Evolutionary conservation across 768 basidiomycete genomes (phyloP), one percentile per base, ranked within the genome.

Genomic region (Leucocoprinus birnbaumii): DNA sequence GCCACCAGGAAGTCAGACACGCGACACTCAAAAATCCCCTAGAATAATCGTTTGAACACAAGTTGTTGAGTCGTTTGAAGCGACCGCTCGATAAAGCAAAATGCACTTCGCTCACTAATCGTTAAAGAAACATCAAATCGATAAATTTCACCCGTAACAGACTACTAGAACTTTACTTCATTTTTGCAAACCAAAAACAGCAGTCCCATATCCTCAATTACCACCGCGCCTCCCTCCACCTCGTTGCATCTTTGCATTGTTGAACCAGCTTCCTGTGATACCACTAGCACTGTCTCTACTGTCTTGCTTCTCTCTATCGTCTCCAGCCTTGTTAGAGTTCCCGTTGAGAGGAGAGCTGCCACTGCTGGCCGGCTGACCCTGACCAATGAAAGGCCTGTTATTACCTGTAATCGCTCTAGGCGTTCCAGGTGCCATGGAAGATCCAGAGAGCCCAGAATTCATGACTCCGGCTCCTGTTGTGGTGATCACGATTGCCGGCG

Each of bases 251-350:
- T 57, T 47, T 51, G 38, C 55, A 31, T 46, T 27, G 38, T 40
- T 26, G 48, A 38, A 34, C 27, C 49, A 18, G 41, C 34, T 31
- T 47, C 35, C 19, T n/a, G 24, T 26, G 46, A 22, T 18, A 26
- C 7, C 34, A 35, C 35, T 16, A 26, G 25, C 27, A n/a, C n/a
- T 19, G 47, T 11, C 18, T 9, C 3, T 44, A 14, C 18, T 14
- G 26, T 38, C 22, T 38, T 53, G 40, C 38, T 60, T 40, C 53
- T 42, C 48, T 57, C 56, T 45, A 56, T 55, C 47, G 48, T 52
- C 55, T 3, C 45, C 48, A 43, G 37, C 52, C 50, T 45, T 52
- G 48, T 22, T 25, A 31, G 38, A 56, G 7, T 38, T 38, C n/a
- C 56, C 42, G 43, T 45, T 35, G 46, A 45, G 25, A 13, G 59